phyloP scores from a whole-genome alignment of 805 yeast species.

The Teunomyces funiuensis region DNA sequence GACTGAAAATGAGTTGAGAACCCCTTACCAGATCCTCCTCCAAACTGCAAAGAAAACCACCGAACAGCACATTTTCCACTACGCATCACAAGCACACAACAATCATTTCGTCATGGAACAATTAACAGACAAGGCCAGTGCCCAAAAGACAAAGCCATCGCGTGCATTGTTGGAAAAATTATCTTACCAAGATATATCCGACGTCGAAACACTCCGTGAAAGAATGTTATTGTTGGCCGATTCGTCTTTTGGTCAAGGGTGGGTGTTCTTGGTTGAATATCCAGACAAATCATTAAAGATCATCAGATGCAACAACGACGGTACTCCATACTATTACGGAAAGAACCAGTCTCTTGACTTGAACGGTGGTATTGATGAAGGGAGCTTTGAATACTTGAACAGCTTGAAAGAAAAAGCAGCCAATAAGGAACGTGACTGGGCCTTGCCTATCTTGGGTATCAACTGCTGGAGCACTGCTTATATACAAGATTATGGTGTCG shows the following conservation, averaged over 20 bases:
- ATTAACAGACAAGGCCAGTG: conserved; percentile 36
- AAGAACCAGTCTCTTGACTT: conserved; percentile 73
- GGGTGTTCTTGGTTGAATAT: conserved; percentile 71
- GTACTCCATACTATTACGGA: conserved; percentile 71
- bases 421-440: conserved; percentile 52
- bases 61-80: conserved; percentile 72
- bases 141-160: conserved; percentile 35
- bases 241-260: conserved; percentile 63
- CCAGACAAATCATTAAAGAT: conserved; percentile 58
- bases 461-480: conserved; percentile 92
- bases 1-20: conserved; percentile 73
- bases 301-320: conserved; percentile 64
- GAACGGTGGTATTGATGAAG: conserved; percentile 65
- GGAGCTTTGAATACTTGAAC: conserved; percentile 48
- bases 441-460: conserved; percentile 72
- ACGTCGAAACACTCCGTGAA: conserved; percentile 51
- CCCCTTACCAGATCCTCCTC: conserved; percentile 68
- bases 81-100: conserved; percentile 88
- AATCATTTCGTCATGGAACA: conserved; percentile 87
- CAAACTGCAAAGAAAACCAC: conserved; percentile 67
- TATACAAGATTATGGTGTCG: conserved; percentile 77
- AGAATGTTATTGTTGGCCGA: conserved; percentile 53
- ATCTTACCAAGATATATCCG: conserved; percentile 31
- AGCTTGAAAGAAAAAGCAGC: conserved; percentile 43
- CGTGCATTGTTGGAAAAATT: conserved; percentile 39